phyloP scores from a whole-genome alignment of 1,284 basidiomycete genomes.

The Cryptococcus hybrid region DNA sequence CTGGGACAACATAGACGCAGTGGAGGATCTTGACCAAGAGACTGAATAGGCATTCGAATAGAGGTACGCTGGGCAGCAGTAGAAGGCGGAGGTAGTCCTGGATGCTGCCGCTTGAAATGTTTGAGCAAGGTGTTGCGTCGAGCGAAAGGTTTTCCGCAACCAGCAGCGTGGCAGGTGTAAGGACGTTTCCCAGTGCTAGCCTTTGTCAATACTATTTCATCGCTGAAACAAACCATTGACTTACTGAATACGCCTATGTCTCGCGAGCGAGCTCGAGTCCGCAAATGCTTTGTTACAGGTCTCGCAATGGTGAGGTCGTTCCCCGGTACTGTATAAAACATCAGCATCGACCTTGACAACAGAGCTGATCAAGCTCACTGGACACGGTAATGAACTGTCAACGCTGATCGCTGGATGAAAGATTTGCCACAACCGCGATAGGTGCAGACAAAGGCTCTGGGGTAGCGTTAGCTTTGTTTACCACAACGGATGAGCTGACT shows the following conservation, averaged over 20 bases:
- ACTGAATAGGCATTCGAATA: slow-evolving; percentile 7
- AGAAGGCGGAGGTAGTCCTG: slow-evolving; percentile 34
- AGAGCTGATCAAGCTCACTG: slow-evolving; percentile 43
- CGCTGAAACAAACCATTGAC: slow-evolving; percentile 22
- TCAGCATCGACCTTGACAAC: neutral
- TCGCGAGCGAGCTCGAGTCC: slow-evolving; percentile 58
- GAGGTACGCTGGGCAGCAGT: slow-evolving; percentile 12
- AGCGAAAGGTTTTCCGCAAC: slow-evolving; percentile 38
- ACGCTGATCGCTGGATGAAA: slow-evolving; percentile 51
- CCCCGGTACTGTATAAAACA: slow-evolving; percentile 53
- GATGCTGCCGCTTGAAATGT: slow-evolving; percentile 43
- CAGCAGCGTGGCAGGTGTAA: slow-evolving; percentile 35
- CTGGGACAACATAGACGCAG: neutral
- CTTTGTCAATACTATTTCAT: neutral
- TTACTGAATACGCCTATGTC: slow-evolving; percentile 57
- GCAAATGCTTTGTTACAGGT: slow-evolving; percentile 56
- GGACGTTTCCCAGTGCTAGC: slow-evolving; percentile 42
- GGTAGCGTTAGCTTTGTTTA: too few species aligned
- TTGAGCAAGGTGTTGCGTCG: slow-evolving; percentile 44
- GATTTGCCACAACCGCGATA: slow-evolving; percentile 44
- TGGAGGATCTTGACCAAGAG: neutral
- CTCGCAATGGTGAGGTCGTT: slow-evolving; percentile 57
- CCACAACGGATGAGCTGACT: neutral
- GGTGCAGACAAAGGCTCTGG: slow-evolving; percentile 48
- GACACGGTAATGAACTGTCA: slow-evolving; percentile 51